These are phyloP conservation scores for Fusarium sororula DNA, from an alignment of 2,329 filamentous ascomycete species.

Conservation along the genomic window DNA sequence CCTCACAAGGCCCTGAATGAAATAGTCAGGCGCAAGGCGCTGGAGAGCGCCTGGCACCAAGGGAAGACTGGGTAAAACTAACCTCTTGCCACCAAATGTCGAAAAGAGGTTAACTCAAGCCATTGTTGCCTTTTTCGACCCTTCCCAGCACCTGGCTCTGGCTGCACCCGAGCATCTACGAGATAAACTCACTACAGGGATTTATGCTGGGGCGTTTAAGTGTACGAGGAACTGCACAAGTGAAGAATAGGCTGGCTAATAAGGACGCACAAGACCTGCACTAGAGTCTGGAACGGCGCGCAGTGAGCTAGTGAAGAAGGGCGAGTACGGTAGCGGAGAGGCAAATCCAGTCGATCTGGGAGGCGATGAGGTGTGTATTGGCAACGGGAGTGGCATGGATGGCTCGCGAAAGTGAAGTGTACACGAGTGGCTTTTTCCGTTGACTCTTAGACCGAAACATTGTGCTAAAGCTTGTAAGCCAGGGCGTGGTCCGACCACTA, in stretches of 20 bases:
- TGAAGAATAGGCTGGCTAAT: neutral
- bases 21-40: slow-evolving; percentile 1
- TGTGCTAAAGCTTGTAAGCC: neutral
- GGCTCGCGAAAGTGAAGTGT: neutral
- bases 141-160: neutral
- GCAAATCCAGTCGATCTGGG: neutral
- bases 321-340: neutral
- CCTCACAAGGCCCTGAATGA: neutral
- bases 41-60: neutral
- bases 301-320: neutral
- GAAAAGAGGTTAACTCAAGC: neutral
- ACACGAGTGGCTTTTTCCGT: slow-evolving; percentile 3
- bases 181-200: neutral
- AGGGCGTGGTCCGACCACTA: neutral
- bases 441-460: neutral
- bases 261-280: neutral
- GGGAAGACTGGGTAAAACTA: neutral
- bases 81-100: neutral
- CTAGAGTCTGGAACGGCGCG: slow-evolving; percentile 20
- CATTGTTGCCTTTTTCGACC: neutral
- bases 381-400: slow-evolving; percentile 1
- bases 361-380: slow-evolving; percentile 3
- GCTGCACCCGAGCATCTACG: neutral
- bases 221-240: slow-evolving; percentile 23
- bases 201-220: slow-evolving; percentile 17